These are phyloP conservation scores for Penicillium samsonianum DNA, from an alignment of 495 filamentous ascomycete species.

Conservation along the genomic window DNA sequence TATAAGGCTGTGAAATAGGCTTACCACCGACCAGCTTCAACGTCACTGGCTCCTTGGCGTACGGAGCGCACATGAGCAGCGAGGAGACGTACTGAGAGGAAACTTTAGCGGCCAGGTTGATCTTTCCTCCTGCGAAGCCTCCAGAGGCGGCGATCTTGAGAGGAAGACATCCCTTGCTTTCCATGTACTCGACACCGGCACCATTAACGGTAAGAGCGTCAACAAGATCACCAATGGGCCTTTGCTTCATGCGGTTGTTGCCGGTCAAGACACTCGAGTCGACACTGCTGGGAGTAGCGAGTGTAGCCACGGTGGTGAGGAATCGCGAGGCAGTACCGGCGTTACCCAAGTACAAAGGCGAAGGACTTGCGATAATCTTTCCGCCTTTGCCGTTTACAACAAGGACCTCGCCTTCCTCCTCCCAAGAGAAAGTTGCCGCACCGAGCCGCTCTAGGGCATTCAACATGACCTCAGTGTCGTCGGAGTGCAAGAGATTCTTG, in stretches of 20 bases:
- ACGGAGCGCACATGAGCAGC: conserved; percentile 94
- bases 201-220: conserved; percentile 86
- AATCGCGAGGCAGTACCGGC: conserved; percentile 96
- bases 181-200: conserved; percentile 78
- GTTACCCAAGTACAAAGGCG: conserved; percentile 90
- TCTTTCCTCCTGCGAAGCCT: conserved; percentile 87
- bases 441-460: conserved; percentile 79
- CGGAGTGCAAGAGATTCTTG: conserved; percentile 90
- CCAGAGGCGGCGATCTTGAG: conserved; percentile 77
- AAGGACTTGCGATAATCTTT: conserved; percentile 69
- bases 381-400: conserved; percentile 91
- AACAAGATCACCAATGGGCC: conserved; percentile 92
- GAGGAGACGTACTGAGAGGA: conserved; percentile 98
- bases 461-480: conserved; percentile 97
- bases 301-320: conserved; percentile 86
- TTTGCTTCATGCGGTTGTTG: conserved; percentile 93
- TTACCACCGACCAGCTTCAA: conserved; percentile 88
- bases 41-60: conserved; percentile 90
- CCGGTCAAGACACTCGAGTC: conserved; percentile 82
- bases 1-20: conserved; percentile 95
- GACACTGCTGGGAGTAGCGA: conserved; percentile 66
- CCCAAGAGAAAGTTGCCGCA: conserved; percentile 93
- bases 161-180: conserved; percentile 75
- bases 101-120: conserved; percentile 89
- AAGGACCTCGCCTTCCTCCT: conserved; percentile 85